Base-by-base conservation (phyloP, 1,284 basidiomycete genomes). In the Leccinum fuscescens region DNA sequence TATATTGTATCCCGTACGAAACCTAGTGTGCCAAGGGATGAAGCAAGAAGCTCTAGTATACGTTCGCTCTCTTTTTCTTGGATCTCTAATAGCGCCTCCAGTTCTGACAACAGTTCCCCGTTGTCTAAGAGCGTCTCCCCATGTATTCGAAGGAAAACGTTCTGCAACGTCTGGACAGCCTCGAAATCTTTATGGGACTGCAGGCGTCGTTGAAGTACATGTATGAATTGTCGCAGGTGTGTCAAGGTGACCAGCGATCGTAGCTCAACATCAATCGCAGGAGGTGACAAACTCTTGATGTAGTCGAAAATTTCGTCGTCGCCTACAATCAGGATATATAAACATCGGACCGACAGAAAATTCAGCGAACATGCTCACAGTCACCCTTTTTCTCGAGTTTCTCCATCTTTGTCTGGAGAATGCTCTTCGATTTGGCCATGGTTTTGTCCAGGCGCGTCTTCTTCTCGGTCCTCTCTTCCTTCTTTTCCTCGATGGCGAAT, bases 171-270 rank as follows among this genome's bases (percentile, higher is more conserved):
- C 75, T 99, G 95, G 2, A 98, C 92, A 8, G 94, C 95, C 75
- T 99, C 96, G 70, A 96, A 99, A 75, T 99, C 96, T 55, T 86
- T 84, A 67, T 90, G 92, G 15, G 90, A 90, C 48, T 76, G 75
- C 24, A 99, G 79, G 3, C 96, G 86, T 57, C 80, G 82, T 3
- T 82, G 83, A 17, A 99, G 80, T 0, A 93, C 91, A 58, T 81
- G 77, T 42, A 97, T 76, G 77, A 98, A 97, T 5, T 82, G 75
- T 1, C 76, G 77, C 20, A 96, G 79, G 58, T 85, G 82, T 54
- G 88, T 80, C 29, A 90, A 76, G 4, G 86, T 82, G n/a, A 84
- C 78, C 54, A 94, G 76, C 1, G 90, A 90, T 11, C 94, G 93
- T 15, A 99, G 80, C 73, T 98, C 96, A 20, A 95, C 79, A 72